Conservation (phyloP, 2,329 filamentous ascomycete genomes). For the Trichothecium roseum region DNA sequence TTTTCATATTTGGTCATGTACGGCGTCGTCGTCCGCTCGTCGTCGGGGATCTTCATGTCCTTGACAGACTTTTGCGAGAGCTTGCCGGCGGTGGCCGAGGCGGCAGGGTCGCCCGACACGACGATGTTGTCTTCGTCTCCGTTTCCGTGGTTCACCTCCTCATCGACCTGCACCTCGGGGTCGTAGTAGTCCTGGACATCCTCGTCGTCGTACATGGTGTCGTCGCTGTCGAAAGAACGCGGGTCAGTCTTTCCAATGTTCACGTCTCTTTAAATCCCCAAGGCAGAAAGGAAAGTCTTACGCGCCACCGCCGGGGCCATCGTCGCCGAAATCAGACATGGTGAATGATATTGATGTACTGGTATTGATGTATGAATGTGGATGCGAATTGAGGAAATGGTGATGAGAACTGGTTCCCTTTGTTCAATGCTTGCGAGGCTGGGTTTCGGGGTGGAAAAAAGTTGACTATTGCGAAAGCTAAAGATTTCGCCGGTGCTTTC, state of each 20-base stretch:
- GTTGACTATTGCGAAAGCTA: background rate
- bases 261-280: too few relatives aligned
- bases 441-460: constrained; percentile 1
- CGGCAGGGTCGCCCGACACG: constrained; percentile 50
- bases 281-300: constrained; percentile 27
- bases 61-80: constrained; percentile 46
- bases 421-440: too few relatives aligned
- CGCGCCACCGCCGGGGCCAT: constrained; percentile 48
- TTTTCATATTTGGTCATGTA: constrained; percentile 99
- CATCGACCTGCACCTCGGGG: constrained; percentile 42
- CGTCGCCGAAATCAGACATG: constrained; percentile 69
- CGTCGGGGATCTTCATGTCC: constrained; percentile 84
- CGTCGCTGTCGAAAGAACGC: constrained; percentile 38
- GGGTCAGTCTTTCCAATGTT: background rate
- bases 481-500: background rate
- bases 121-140: constrained; percentile 49
- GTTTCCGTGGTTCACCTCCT: constrained; percentile 42
- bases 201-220: constrained; percentile 64
- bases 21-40: constrained; percentile 82
- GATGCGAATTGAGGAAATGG: background rate
- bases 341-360: constrained; percentile 6
- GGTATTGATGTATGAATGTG: constrained; percentile 1
- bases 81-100: constrained; percentile 43
- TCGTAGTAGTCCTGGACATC: constrained; percentile 49
- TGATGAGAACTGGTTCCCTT: too few relatives aligned